Percentiles rank a stretch among this genome's conserved stretches.
Evolutionary conservation across 2,329 filamentous ascomycete species (phyloP).

Genomic region (Parasarocladium wereldwijsianum): DNA sequence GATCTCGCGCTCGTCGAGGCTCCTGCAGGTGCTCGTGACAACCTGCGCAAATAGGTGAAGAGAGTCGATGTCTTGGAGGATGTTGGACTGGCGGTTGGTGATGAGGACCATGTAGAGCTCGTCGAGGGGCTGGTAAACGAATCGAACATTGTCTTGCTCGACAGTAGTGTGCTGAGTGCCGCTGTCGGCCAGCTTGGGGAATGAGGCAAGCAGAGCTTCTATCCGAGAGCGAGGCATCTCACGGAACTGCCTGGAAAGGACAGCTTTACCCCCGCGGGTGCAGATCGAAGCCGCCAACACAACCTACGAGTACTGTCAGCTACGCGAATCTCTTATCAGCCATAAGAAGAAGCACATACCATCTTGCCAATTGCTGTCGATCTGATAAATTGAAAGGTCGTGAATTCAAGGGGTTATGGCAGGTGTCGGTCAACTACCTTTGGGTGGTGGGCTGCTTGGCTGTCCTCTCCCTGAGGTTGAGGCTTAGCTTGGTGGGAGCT

Average conservation of each 20-base stretch:
- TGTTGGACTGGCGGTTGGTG: constrained; percentile 98
- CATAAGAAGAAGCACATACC: too few relatives aligned
- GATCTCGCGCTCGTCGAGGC: constrained; percentile 89
- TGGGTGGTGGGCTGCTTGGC: constrained; percentile 4
- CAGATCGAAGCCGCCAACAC: constrained; percentile 98
- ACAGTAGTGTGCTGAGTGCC: constrained; percentile 96
- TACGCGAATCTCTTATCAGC: constrained; percentile 5
- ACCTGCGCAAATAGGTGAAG: constrained; percentile 96
- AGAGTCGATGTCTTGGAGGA: constrained; percentile 97
- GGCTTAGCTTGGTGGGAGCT: constrained; percentile 7
- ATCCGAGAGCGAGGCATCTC: constrained; percentile 96
- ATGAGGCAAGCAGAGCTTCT: constrained; percentile 89
- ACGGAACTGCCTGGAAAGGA: constrained; percentile 93
- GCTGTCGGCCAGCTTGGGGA: constrained; percentile 92
- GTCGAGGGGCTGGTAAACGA: constrained; percentile 96
- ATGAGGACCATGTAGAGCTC: constrained; percentile 99
- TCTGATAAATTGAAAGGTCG: too few relatives aligned
- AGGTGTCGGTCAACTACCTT: constrained; percentile 3
- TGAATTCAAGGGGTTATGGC: constrained; percentile 2
- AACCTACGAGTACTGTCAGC: constrained; percentile 46
- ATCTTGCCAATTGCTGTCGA: too few relatives aligned
- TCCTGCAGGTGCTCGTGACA: constrained; percentile 92
- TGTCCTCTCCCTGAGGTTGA: constrained; percentile 5
- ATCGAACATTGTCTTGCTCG: constrained; percentile 98
- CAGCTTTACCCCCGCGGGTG: constrained; percentile 94